Evolutionary conservation across 768 basidiomycete genomes (phyloP).

Genomic region (Phlegmacium glaucopus): DNA sequence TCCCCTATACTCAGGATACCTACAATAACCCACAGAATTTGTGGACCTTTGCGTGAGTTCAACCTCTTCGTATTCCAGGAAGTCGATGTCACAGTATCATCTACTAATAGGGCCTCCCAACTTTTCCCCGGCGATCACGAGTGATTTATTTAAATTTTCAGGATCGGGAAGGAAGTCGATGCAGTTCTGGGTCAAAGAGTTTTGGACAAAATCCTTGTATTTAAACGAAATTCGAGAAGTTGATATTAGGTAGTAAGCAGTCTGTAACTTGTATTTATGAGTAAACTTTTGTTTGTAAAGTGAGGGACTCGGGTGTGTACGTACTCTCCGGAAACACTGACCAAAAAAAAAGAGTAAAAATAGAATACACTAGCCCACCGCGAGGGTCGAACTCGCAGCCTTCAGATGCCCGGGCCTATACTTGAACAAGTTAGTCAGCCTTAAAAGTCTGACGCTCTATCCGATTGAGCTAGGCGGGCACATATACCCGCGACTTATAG

Average conservation of each 20-base stretch:
- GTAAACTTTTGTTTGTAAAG: not conserved
- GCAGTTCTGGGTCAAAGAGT: too few relatives aligned
- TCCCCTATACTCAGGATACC: constrained; percentile 58
- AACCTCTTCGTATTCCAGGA: too few relatives aligned
- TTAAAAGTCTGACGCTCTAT: constrained; percentile 61
- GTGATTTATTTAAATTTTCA: too few relatives aligned
- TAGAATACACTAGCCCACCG: constrained; percentile 56
- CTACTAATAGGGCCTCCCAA: too few relatives aligned
- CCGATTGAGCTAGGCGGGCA: constrained; percentile 68
- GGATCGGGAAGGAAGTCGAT: too few relatives aligned
- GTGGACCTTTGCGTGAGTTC: constrained; percentile 53
- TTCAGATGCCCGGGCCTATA: constrained; percentile 48
- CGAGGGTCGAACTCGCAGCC: constrained; percentile 85
- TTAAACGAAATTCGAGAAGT: too few relatives aligned
- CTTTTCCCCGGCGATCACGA: too few relatives aligned
- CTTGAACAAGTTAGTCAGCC: constrained; percentile 8
- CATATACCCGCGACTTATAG: not conserved
- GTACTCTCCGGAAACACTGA: not conserved
- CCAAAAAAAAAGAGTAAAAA: constrained; percentile 1
- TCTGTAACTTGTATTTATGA: too few relatives aligned
- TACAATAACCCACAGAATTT: constrained; percentile 63
- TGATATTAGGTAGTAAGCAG: too few relatives aligned
- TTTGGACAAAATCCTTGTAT: too few relatives aligned
- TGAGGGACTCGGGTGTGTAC: too few relatives aligned
- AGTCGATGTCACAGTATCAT: too few relatives aligned